Percentiles rank a stretch among this genome's conserved stretches.
phyloP scores from a whole-genome alignment of 331 rosid species.

The Stylosanthes scabra region DNA sequence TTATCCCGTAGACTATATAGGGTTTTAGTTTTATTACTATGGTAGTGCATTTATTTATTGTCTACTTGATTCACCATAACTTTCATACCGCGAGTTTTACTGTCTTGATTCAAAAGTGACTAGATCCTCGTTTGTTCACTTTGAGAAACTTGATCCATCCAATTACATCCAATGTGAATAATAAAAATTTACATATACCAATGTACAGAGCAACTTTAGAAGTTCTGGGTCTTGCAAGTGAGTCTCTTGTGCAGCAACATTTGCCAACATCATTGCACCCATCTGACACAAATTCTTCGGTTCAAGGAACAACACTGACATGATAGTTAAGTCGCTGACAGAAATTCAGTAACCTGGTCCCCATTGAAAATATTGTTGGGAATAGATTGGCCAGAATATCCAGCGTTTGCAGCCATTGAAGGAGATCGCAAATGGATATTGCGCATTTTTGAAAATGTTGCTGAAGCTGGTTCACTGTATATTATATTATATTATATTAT shows the following conservation, averaged over 20 bases:
- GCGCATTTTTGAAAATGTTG: slow-evolving; percentile 35
- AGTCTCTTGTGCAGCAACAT: slow-evolving; percentile 58
- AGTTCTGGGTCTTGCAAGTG: slow-evolving; percentile 76
- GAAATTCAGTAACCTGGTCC: slow-evolving; percentile 31
- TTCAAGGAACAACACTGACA: slow-evolving; percentile 68
- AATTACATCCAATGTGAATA: neutral
- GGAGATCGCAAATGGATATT: slow-evolving; percentile 21
- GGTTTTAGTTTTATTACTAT: neutral
- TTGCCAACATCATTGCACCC: slow-evolving; percentile 51
- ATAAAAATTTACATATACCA: slow-evolving; percentile 4
- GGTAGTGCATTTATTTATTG: no score
- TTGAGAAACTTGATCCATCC: no score
- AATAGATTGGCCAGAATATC: slow-evolving; percentile 30
- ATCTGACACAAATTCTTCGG: slow-evolving; percentile 68
- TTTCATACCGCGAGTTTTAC: no score
- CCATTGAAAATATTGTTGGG: slow-evolving; percentile 32
- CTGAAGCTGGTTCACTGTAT: slow-evolving; percentile 16
- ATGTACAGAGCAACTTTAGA: slow-evolving; percentile 71
- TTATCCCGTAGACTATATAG: neutral
- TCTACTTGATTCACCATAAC: no score
- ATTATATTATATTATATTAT: slow-evolving; percentile 18
- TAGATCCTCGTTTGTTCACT: no score
- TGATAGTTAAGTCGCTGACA: slow-evolving; percentile 39
- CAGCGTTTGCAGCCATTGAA: slow-evolving; percentile 32
- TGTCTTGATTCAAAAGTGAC: no score